Evolutionary conservation across 306 rosid species (phyloP).

Genomic region (Quercus agrifolia): DNA sequence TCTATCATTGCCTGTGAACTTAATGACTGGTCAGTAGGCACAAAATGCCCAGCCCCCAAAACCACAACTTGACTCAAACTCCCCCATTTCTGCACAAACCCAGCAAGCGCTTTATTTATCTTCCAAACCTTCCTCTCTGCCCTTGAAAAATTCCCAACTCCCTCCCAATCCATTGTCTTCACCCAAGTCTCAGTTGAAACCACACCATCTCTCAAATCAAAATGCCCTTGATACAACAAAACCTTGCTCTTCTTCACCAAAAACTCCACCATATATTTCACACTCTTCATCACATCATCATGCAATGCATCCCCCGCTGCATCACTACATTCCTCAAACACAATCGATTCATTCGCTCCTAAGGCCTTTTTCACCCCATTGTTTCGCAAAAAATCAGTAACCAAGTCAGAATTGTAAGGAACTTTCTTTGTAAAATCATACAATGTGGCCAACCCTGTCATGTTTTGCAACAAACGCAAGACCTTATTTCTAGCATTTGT

Average conservation of each 20-base stretch:
- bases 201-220: conserved; percentile 65
- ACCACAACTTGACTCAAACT: conserved; percentile 63
- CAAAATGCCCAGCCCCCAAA: conserved; percentile 73
- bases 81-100: conserved; percentile 78
- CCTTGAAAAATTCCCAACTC: conserved; percentile 33
- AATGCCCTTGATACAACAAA: conserved; percentile 64
- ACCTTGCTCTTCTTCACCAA: conserved; percentile 51
- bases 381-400: conserved; percentile 32
- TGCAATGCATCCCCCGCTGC: conserved; percentile 33
- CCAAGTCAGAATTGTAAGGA: conserved; percentile 36
- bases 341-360: conserved; percentile 39
- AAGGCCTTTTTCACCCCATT: conserved; percentile 39
- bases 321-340: conserved; percentile 47
- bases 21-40: conserved; percentile 59
- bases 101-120: conserved; percentile 54
- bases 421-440: conserved; percentile 47
- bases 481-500: conserved; percentile 27
- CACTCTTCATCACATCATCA: conserved; percentile 81
- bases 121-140: conserved; percentile 73
- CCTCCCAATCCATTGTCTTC: conserved; percentile 75
- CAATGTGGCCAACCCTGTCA: conserved; percentile 76
- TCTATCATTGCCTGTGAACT: conserved; percentile 77
- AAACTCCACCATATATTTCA: conserved; percentile 57
- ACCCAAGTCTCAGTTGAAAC: conserved; percentile 68
- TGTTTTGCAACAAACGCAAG: conserved; percentile 21